Conservation (phyloP, 331 rosid species). For the Dryas integrifolia region DNA sequence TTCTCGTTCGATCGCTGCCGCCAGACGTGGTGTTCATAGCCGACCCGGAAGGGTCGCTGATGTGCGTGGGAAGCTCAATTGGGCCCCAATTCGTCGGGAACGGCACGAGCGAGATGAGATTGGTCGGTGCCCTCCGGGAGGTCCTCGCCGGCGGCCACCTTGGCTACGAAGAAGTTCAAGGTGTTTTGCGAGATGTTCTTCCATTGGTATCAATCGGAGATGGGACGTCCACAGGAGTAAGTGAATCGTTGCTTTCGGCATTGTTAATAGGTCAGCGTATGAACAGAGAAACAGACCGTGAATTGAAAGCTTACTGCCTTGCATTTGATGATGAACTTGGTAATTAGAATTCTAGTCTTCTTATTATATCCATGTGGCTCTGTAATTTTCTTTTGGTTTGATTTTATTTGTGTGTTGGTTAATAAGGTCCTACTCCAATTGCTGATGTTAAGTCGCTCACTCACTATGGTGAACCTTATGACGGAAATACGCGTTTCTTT, state of each 20-base stretch:
- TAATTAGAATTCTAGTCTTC: conserved; percentile 24
- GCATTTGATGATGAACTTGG: conserved; percentile 93
- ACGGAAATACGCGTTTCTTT: conserved; percentile 93
- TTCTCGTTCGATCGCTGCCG: conserved; percentile 72
- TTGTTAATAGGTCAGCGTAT: conserved; percentile 94
- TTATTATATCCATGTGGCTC: conserved; percentile 11
- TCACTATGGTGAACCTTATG: conserved; percentile 95
- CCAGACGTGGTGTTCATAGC: conserved; percentile 79
- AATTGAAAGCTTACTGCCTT: conserved; percentile 90
- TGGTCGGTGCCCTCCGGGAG: conserved; percentile 94
- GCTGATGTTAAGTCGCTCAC: conserved; percentile 89
- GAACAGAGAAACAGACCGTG: conserved; percentile 94
- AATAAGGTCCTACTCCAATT: conserved; percentile 68
- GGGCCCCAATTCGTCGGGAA: conserved; percentile 80
- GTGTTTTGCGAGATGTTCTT: conserved; percentile 74
- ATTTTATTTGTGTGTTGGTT: conserved; percentile 30
- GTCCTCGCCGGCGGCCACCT: conserved; percentile 94
- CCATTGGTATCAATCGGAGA: conserved; percentile 45
- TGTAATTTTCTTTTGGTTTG: conserved; percentile 11
- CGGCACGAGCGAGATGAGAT: conserved; percentile 72
- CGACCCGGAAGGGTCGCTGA: conserved; percentile 82
- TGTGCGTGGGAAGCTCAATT: conserved; percentile 73
- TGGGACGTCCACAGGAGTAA: conserved; percentile 44
- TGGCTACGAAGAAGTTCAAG: conserved; percentile 94
- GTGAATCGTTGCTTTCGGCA: conserved; percentile 87